Percentiles rank a stretch among this genome's conserved stretches.
Conservation (phyloP, 1,139 yeast genomes). For the Ogataea hybrid region DNA sequence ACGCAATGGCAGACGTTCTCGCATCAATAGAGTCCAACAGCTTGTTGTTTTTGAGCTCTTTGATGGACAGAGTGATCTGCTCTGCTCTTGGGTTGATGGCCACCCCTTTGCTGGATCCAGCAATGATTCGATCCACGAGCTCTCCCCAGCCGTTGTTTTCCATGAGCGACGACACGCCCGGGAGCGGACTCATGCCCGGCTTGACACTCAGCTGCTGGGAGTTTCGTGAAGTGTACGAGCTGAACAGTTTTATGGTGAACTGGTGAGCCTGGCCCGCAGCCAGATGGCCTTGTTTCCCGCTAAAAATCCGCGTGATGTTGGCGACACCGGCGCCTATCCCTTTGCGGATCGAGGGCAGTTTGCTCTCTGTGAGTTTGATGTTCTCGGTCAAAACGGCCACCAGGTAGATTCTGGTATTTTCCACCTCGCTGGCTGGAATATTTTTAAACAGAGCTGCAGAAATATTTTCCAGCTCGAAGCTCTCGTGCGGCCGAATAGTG, state of each 20-base stretch:
- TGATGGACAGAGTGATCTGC: slow-evolving; percentile 64
- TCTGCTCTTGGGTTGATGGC: slow-evolving; percentile 84
- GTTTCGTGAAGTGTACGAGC: slow-evolving; percentile 47
- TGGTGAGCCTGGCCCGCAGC: slow-evolving; percentile 65
- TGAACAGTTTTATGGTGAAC: slow-evolving; percentile 68
- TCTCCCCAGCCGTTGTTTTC: slow-evolving; percentile 88
- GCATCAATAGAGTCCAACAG: slow-evolving; percentile 29
- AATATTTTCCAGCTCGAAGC: slow-evolving; percentile 60
- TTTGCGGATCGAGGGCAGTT: slow-evolving; percentile 53
- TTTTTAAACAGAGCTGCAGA: slow-evolving; percentile 81
- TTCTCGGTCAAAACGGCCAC: slow-evolving; percentile 70
- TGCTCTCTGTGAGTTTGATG: slow-evolving; percentile 25
- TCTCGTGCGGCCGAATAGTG: slow-evolving; percentile 59
- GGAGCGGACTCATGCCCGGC: slow-evolving; percentile 32
- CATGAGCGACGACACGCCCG: slow-evolving; percentile 32
- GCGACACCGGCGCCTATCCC: slow-evolving; percentile 91
- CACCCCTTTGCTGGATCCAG: slow-evolving; percentile 75
- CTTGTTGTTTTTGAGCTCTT: slow-evolving; percentile 63
- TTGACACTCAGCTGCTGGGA: slow-evolving; percentile 24
- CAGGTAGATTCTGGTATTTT: slow-evolving; percentile 59
- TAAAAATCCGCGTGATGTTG: slow-evolving; percentile 77
- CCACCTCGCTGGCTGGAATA: slow-evolving; percentile 69
- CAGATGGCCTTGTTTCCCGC: slow-evolving; percentile 60
- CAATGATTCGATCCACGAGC: slow-evolving; percentile 70
- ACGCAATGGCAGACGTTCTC: slow-evolving; percentile 40